A percentile compares a stretch with the other conserved stretches of the same genome.
Evolutionary conservation across 371 early-diverging fungal genomes (phyloP).

Genomic region (Rhizopus delemar): DNA sequence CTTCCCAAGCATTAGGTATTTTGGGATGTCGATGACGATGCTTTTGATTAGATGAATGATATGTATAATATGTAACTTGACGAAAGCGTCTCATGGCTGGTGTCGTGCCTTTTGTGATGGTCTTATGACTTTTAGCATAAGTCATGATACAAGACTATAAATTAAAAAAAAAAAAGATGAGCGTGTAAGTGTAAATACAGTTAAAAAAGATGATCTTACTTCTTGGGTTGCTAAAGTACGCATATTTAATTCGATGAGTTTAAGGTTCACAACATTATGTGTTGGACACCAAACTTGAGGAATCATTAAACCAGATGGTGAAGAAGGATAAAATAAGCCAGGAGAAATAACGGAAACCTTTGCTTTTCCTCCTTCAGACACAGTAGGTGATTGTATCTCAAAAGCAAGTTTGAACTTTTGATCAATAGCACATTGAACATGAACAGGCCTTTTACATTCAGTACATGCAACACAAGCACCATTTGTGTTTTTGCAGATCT

Average conservation of each 20-base stretch:
- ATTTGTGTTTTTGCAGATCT: conserved; percentile 41
- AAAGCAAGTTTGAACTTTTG: conserved; percentile 47
- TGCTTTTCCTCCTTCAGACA: conserved; percentile 7
- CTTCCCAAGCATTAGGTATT: conserved; percentile 17
- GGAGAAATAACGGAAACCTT: conserved; percentile 24
- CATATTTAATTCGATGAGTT: conserved; percentile 22
- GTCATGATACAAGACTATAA: conserved; percentile 29
- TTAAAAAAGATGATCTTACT: conserved; percentile 17
- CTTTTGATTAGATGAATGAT: background rate
- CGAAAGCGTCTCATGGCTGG: conserved; percentile 39
- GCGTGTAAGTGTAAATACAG: background rate
- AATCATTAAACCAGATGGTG: conserved; percentile 49
- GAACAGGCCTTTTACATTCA: conserved; percentile 40
- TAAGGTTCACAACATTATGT: conserved; percentile 31
- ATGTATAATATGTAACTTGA: conserved; percentile 1
- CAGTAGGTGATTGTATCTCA: conserved; percentile 34
- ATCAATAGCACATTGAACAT: conserved; percentile 55
- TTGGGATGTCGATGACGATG: conserved; percentile 2
- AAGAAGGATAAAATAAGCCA: conserved; percentile 23
- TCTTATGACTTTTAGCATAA: conserved; percentile 33
- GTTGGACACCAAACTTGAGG: conserved; percentile 57
- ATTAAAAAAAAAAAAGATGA: background rate
- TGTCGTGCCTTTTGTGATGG: conserved; percentile 31
- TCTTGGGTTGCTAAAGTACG: conserved; percentile 22
- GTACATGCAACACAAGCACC: conserved; percentile 51